These are phyloP conservation scores for Arachnomyces sp. DNA, from an alignment of 2,329 filamentous ascomycete species.

Conservation along the genomic window DNA sequence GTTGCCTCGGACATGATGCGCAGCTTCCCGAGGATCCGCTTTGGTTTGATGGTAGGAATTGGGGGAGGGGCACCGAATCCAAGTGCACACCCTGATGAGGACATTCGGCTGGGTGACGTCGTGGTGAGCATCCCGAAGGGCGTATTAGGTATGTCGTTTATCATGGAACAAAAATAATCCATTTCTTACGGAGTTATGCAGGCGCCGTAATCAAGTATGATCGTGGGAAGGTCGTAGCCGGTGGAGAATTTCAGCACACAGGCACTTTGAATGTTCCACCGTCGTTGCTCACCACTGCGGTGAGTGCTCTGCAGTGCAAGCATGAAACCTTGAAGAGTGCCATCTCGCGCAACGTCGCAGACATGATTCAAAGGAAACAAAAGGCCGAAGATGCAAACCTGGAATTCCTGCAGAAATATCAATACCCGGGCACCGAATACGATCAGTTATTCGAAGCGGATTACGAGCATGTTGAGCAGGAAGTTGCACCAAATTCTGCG, in stretches of 20 bases:
- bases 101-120: slow-evolving; percentile 18
- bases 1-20: slow-evolving; percentile 16
- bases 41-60: slow-evolving; percentile 24
- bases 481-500: slow-evolving; percentile 4
- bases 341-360: too few species aligned
- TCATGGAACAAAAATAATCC: too few species aligned
- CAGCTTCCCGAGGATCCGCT: slow-evolving; percentile 18
- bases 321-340: slow-evolving; percentile 12
- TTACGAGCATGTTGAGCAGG: slow-evolving; percentile 13
- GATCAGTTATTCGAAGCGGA: slow-evolving; percentile 18
- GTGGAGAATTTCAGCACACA: slow-evolving; percentile 5
- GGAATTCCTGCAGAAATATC: slow-evolving; percentile 7
- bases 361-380: slow-evolving; percentile 1
- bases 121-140: slow-evolving; percentile 7
- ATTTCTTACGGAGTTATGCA: too few species aligned
- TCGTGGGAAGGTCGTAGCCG: slow-evolving; percentile 5
- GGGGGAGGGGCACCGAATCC: slow-evolving; percentile 21
- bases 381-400: neutral
- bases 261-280: slow-evolving; percentile 11
- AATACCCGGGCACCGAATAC: slow-evolving; percentile 10
- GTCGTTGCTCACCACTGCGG: slow-evolving; percentile 13
- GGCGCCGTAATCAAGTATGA: slow-evolving; percentile 18
- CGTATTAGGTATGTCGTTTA: too few species aligned
- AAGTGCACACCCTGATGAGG: slow-evolving; percentile 12
- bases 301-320: slow-evolving; percentile 14